Evolutionary conservation across 177 flowering plant genomes (phyloP).

Genomic region (Telopea speciosissima): DNA sequence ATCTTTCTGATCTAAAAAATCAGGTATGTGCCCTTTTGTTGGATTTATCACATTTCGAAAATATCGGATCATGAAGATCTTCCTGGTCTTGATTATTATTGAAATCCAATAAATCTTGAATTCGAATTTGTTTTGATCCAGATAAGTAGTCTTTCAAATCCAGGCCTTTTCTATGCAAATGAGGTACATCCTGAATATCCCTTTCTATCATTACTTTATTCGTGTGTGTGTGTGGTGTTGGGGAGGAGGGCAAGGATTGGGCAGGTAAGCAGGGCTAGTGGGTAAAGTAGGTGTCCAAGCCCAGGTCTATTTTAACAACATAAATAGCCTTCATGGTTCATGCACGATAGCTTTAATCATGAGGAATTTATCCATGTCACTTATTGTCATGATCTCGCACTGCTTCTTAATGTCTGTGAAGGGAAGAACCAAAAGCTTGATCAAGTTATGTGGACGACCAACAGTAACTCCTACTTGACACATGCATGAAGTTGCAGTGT

Average conservation of each 20-base stretch:
- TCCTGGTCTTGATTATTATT: background rate
- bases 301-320: too few species aligned
- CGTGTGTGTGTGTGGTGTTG: too few species aligned
- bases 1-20: constrained; percentile 36
- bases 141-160: constrained; percentile 74
- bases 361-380: background rate
- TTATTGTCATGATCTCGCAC: background rate
- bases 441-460: background rate
- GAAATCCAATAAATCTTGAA: background rate
- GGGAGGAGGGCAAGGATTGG: too few species aligned
- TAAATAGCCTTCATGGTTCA: too few species aligned
- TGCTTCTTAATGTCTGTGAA: background rate
- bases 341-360: background rate
- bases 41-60: background rate
- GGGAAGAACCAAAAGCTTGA: background rate
- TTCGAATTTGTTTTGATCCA: constrained; percentile 21
- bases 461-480: background rate
- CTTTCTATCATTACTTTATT: background rate
- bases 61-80: background rate
- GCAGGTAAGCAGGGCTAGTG: too few species aligned
- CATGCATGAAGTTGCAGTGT: background rate
- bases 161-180: constrained; percentile 68
- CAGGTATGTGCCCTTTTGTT: constrained; percentile 46
- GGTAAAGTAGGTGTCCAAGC: too few species aligned
- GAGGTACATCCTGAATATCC: constrained; percentile 40